Evolutionary conservation across 129 eudicot genomes (phyloP).

Genomic region (Oenanthe sinensis): DNA sequence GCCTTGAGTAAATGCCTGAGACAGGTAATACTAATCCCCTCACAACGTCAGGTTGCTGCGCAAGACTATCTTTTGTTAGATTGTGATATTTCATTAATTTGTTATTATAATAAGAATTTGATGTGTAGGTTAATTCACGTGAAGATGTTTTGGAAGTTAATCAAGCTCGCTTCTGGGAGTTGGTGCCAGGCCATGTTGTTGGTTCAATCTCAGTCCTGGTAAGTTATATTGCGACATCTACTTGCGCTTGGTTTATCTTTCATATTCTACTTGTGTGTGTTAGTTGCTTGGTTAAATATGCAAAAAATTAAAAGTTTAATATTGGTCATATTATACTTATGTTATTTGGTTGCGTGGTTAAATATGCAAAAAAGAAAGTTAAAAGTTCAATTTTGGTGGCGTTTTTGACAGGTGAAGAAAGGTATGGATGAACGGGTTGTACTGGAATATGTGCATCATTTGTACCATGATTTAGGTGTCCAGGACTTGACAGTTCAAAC

Average conservation of each 20-base stretch:
- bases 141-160: constrained; percentile 70
- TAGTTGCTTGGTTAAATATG: background rate
- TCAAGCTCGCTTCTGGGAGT: constrained; percentile 90
- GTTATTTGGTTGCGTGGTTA: background rate
- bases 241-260: background rate
- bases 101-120: background rate
- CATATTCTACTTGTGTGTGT: background rate
- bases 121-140: constrained; percentile 49
- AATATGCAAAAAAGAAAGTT: background rate
- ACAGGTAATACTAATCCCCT: constrained; percentile 42
- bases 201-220: constrained; percentile 83
- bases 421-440: constrained; percentile 52
- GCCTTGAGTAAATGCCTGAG: constrained; percentile 86
- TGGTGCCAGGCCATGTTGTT: constrained; percentile 89
- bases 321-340: background rate
- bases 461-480: constrained; percentile 85
- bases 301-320: background rate
- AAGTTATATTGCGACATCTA: background rate
- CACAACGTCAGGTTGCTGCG: background rate
- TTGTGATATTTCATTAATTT: background rate
- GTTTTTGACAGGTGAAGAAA: constrained; percentile 51
- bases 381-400: background rate
- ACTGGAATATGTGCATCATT: constrained; percentile 59
- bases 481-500: constrained; percentile 69
- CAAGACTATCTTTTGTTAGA: background rate